phyloP scores from a whole-genome alignment of 2,329 filamentous ascomycete species.

The Fusarium sp. region DNA sequence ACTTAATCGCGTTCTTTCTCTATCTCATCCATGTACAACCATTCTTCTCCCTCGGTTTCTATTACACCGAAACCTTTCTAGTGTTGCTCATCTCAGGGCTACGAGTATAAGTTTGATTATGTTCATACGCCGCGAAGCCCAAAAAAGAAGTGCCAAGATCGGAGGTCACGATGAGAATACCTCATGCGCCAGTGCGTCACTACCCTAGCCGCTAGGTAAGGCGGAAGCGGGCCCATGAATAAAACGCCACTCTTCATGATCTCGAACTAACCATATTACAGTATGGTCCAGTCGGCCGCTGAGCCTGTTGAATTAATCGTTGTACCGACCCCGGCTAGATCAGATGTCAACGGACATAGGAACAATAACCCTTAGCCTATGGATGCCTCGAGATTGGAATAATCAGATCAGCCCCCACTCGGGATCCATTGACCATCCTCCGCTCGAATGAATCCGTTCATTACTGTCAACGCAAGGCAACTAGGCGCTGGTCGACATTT shows the following conservation, averaged over 20 bases:
- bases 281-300: conserved; percentile 14
- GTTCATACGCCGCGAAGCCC: conserved; percentile 20
- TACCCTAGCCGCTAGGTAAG: conserved; percentile 16
- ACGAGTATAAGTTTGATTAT: not conserved
- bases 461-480: conserved; percentile 30
- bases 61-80: not conserved
- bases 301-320: conserved; percentile 13
- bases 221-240: conserved; percentile 15
- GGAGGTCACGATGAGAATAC: conserved; percentile 24
- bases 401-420: conserved; percentile 32
- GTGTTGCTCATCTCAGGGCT: not conserved
- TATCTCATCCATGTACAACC: not conserved
- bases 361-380: not conserved
- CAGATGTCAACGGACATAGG: not conserved
- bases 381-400: conserved; percentile 13
- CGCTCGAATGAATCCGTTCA: conserved; percentile 18
- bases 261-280: conserved; percentile 11
- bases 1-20: not conserved
- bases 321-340: not conserved
- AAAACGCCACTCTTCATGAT: conserved; percentile 9
- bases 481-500: conserved; percentile 17
- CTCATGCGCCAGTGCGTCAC: conserved; percentile 23
- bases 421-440: conserved; percentile 37
- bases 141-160: conserved; percentile 19
- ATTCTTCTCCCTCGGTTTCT: not conserved